phyloP scores from a whole-genome alignment of 345 rosid genomes.

The Syzygium jambos region DNA sequence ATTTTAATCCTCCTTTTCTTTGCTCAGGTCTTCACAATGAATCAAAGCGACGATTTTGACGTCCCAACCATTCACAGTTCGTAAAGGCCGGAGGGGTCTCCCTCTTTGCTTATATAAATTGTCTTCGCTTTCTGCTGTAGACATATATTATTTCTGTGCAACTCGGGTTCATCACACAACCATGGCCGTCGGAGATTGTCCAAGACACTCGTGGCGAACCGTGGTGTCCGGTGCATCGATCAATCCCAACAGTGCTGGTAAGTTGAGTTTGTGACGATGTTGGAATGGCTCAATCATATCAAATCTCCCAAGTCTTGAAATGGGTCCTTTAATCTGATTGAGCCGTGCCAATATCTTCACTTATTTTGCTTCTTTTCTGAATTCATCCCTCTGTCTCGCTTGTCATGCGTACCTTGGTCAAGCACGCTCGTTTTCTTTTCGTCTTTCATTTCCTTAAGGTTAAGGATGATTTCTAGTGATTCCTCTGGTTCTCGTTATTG shows the following conservation, averaged over 20 bases:
- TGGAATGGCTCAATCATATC: slow-evolving; percentile 63
- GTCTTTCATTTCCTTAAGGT: neutral
- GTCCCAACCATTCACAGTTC: slow-evolving; percentile 31
- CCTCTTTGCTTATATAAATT: neutral
- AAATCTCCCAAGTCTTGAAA: slow-evolving; percentile 22
- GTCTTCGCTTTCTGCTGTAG: neutral
- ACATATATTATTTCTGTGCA: neutral
- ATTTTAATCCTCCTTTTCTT: neutral
- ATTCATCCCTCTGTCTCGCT: neutral
- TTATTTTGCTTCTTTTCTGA: neutral
- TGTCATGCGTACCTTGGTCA: neutral
- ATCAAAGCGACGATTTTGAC: slow-evolving; percentile 37
- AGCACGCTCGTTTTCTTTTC: neutral
- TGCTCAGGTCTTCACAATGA: neutral
- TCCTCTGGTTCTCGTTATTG: neutral
- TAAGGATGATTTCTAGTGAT: neutral
- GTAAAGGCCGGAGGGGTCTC: neutral
- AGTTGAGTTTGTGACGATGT: slow-evolving; percentile 19
- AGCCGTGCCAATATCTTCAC: slow-evolving; percentile 70
- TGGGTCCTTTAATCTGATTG: slow-evolving; percentile 66
- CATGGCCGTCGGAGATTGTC: neutral
- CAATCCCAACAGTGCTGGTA: neutral
- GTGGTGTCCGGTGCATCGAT: neutral
- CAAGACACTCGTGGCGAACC: neutral
- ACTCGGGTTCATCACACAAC: neutral